Base-by-base conservation (phyloP, 495 filamentous ascomycete species). In the Hypoxylon fragiforme region DNA sequence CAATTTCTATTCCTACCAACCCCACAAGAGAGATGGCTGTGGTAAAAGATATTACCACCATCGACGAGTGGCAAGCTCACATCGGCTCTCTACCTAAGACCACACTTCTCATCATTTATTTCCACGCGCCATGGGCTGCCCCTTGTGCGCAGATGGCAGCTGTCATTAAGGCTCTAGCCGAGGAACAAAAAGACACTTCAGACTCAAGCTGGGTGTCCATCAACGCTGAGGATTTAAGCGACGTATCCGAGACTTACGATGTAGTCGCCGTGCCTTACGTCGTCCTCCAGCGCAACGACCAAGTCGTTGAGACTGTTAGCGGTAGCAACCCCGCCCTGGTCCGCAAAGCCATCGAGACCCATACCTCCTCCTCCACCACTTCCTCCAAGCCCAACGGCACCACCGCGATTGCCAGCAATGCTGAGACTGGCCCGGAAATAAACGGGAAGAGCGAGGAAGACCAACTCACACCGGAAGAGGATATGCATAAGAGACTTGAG, bases 51-150 rank as follows among this genome's bases (percentile, higher is more conserved):
- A 88, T 96, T 73, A 79, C 75, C 39, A 80, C 76, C 45, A 82
- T 87, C 51, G 71, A 77, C 50, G 81, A 81, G 57, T 97, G 94
- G 81, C 69, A 79, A 30, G 60, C 78, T 26, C 77, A 87, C 66
- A 67, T 89, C 47, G 70, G 77, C 40, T 75, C 84, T 14, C 78
- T 92, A 12, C 81, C 88, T 0, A 60, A 84, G 3, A 77, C 84
- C 4, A 79, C 87, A 8, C 81, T 96, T 28, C 73, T 89, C 40
- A 82, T 96, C 60, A 81, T 96, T 62, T 96, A 91, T 69, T 97
- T 97, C 76, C 86, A 96, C 72, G 88, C 95, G 0, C 87, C 91
- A 62, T 97, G 95, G 94, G 94, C 95, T n/a, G 90, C 88, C 21
- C 94, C 91, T 9, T 97, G 94, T 77, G 80, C 87, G 45, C 91